Conservation (phyloP, 768 basidiomycete species). For the Daedalea quercina region DNA sequence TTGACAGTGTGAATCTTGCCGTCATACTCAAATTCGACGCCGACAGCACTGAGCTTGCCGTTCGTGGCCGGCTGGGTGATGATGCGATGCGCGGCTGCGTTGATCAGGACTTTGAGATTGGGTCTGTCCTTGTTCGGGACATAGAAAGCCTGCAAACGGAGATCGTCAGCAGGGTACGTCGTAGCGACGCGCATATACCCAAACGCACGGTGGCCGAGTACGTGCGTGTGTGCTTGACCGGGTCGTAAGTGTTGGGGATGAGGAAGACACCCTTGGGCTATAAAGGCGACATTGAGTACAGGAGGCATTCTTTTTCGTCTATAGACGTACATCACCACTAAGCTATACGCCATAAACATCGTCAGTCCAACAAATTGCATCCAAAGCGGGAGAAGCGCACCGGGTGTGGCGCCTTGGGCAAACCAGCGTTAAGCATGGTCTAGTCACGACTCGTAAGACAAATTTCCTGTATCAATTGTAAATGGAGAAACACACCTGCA, state of each 20-base stretch:
- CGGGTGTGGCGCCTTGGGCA: conserved; percentile 8
- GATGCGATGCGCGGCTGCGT: conserved; percentile 24
- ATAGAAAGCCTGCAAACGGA: conserved; percentile 15
- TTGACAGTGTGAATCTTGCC: conserved; percentile 26
- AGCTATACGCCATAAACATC: conserved; percentile 4
- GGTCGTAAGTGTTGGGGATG: conserved; percentile 12
- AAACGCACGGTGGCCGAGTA: conserved; percentile 22
- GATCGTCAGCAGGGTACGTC: conserved; percentile 1
- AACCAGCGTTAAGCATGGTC: conserved; percentile 14
- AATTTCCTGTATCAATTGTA: neutral
- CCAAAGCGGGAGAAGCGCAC: conserved; percentile 3
- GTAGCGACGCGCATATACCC: neutral
- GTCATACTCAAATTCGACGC: conserved; percentile 37
- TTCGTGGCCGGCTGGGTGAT: conserved; percentile 7
- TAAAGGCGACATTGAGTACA: neutral
- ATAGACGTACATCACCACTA: conserved; percentile 16
- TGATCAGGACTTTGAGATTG: conserved; percentile 24
- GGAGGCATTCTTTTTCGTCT: too few species aligned
- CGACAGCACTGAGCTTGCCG: conserved; percentile 31
- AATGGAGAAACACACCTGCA: conserved; percentile 6
- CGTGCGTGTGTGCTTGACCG: conserved; percentile 11
- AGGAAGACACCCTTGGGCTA: conserved; percentile 13
- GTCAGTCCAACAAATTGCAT: neutral
- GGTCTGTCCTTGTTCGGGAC: conserved; percentile 17
- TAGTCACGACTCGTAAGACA: neutral